These are phyloP conservation scores for Atkinsonella hypoxylon DNA, from an alignment of 2,329 filamentous ascomycete genomes.

Conservation along the genomic window DNA sequence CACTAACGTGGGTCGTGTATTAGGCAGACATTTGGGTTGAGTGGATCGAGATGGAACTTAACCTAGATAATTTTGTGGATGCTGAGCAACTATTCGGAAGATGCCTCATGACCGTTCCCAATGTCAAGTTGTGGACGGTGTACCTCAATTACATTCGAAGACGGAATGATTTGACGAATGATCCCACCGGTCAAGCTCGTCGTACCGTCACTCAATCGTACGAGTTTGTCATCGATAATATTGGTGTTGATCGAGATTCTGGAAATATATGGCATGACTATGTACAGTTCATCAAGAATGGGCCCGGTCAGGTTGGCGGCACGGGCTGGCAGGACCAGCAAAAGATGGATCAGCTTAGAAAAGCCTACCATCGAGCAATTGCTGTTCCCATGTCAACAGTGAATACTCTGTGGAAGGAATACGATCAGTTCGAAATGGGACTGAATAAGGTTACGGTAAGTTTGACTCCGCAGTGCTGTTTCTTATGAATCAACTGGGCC, in stretches of 20 bases:
- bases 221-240: constrained; percentile 79
- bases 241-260: constrained; percentile 85
- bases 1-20: constrained; percentile 15
- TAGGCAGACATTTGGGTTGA: constrained; percentile 87
- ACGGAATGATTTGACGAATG: constrained; percentile 71
- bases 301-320: constrained; percentile 75
- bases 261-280: constrained; percentile 91
- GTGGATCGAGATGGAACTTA: constrained; percentile 81
- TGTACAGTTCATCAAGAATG: constrained; percentile 81
- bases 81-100: constrained; percentile 76
- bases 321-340: constrained; percentile 92
- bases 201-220: constrained; percentile 75
- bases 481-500: too few relatives aligned
- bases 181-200: constrained; percentile 64
- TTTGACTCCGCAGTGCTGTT: constrained; percentile 7
- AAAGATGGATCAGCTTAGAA: constrained; percentile 89
- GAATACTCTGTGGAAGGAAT: constrained; percentile 88
- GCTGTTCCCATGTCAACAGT: constrained; percentile 75
- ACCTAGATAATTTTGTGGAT: constrained; percentile 67
- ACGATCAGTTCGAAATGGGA: constrained; percentile 90
- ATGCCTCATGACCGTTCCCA: constrained; percentile 66
- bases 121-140: constrained; percentile 79
- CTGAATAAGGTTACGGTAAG: constrained; percentile 82
- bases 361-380: constrained; percentile 84
- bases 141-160: constrained; percentile 95